Conservation (phyloP, 2,329 filamentous ascomycete species). For the Ophiocordyceps camponoti-leonardi region DNA sequence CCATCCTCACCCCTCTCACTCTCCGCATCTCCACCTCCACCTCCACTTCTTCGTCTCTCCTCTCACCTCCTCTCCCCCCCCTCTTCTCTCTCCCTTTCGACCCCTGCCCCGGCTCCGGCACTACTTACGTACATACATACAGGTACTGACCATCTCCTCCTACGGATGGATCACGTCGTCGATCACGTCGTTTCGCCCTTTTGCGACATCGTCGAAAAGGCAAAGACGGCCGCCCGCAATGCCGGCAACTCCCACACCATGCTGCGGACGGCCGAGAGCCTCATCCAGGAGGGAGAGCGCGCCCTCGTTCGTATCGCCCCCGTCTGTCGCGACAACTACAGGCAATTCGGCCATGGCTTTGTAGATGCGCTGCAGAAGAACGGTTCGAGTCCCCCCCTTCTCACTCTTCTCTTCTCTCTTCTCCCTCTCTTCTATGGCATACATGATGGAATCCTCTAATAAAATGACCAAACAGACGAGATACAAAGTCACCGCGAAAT, state of each 20-base stretch:
- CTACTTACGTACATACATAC: neutral
- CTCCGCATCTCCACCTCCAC: too few relatives aligned
- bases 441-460: too few relatives aligned
- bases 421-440: too few relatives aligned
- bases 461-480: constrained; percentile 30
- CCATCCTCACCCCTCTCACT: too few relatives aligned
- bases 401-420: neutral
- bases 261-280: constrained; percentile 29
- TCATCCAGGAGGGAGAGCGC: constrained; percentile 30
- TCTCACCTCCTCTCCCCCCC: neutral
- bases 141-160: too few relatives aligned
- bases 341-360: constrained; percentile 32
- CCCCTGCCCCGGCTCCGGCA: too few relatives aligned
- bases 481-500: constrained; percentile 29
- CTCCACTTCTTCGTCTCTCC: too few relatives aligned
- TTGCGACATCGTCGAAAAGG: constrained; percentile 34
- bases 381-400: constrained; percentile 19
- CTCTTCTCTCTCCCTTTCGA: neutral
- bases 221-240: constrained; percentile 27
- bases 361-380: constrained; percentile 34
- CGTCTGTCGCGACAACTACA: constrained; percentile 27
- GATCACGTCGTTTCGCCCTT: constrained; percentile 33
- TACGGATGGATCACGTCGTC: constrained; percentile 20
- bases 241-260: constrained; percentile 26
- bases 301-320: constrained; percentile 33